Base-by-base conservation (phyloP, 805 yeast genomes). In the Ogataea angusta region DNA sequence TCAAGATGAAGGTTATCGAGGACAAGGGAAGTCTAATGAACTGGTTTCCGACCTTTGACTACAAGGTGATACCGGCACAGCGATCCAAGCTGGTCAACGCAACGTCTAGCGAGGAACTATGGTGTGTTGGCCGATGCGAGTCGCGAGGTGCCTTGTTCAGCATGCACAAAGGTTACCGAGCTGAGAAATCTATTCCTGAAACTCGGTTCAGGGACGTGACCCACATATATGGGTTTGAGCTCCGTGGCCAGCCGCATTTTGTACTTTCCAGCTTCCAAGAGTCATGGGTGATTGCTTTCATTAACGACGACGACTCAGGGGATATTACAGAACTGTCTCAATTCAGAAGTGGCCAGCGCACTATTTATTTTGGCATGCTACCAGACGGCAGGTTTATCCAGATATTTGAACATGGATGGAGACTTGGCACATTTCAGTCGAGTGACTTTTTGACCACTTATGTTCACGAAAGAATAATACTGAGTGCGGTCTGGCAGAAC, bases 41-140 rank as follows among this genome's bases (percentile, higher is more conserved):
- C 34, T 53, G 61, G 52, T 53, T 48, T 30, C 67, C 67, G 4
- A 42, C 54, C 1, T 48, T 54, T 34, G 64, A 59, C 33, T 57
- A 40, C 36, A 26, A 39, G 1, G 27, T 59, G 7, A 52, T 58
- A 4, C 30, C 39, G 3, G 43, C 60, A 1, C 22, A 46, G 2
- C 30, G 38, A 16, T 34, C 53, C 3, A 52, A 44, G 14, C 36
- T 44, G 23, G 52, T 52, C 6, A 52, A 48, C 31, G 42, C 48
- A 13, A 36, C 46, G 2, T 42, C 59, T 7, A 45, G 53, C 3
- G 44, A 58, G 22, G 65, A 61, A 35, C 32, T 63, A 4, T 63
- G 67, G 67, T 46, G 54, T 25, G 36, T 53, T n/a, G 59, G 62
- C 1, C 52, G 62, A 12, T 36, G 46, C 14, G 61, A 47, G 6